These are phyloP conservation scores for Jimgerdemannia flammicorona DNA, from an alignment of 192 early-diverging fungal species.

Conservation along the genomic window DNA sequence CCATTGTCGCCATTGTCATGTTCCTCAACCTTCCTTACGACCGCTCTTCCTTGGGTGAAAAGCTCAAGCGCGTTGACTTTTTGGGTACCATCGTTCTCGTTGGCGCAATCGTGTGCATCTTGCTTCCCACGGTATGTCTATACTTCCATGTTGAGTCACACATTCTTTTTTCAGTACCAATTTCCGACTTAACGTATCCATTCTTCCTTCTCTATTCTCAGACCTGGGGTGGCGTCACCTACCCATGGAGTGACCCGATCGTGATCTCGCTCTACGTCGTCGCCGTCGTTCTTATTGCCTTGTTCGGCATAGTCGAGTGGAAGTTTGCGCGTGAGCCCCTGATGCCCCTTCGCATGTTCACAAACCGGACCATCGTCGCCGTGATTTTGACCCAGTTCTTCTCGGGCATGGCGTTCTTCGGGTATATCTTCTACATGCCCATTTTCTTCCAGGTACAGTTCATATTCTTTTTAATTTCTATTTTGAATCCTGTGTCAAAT, in stretches of 20 bases:
- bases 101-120: slow-evolving; percentile 45
- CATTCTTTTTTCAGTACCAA: slow-evolving; percentile 25
- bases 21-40: slow-evolving; percentile 52
- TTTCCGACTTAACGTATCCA: not conserved
- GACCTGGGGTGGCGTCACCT: slow-evolving; percentile 67
- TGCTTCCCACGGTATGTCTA: slow-evolving; percentile 57
- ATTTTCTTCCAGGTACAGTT: slow-evolving; percentile 62
- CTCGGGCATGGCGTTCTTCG: slow-evolving; percentile 57
- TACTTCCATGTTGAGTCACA: not conserved
- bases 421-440: slow-evolving; percentile 72
- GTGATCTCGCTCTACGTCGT: slow-evolving; percentile 56
- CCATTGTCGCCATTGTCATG: slow-evolving; percentile 36
- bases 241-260: slow-evolving; percentile 62
- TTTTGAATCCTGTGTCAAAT: slow-evolving; percentile 43
- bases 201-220: slow-evolving; percentile 46
- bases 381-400: slow-evolving; percentile 61
- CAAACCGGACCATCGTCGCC: slow-evolving; percentile 55
- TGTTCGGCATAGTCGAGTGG: slow-evolving; percentile 57
- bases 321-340: slow-evolving; percentile 74
- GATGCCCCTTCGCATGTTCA: slow-evolving; percentile 59
- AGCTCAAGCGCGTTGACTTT: slow-evolving; percentile 57
- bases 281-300: slow-evolving; percentile 37
- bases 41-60: slow-evolving; percentile 37
- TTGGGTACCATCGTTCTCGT: slow-evolving; percentile 51
- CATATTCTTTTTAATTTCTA: slow-evolving; percentile 20